phyloP scores from a whole-genome alignment of 257 asterid genomes.

The Misopates orontium region DNA sequence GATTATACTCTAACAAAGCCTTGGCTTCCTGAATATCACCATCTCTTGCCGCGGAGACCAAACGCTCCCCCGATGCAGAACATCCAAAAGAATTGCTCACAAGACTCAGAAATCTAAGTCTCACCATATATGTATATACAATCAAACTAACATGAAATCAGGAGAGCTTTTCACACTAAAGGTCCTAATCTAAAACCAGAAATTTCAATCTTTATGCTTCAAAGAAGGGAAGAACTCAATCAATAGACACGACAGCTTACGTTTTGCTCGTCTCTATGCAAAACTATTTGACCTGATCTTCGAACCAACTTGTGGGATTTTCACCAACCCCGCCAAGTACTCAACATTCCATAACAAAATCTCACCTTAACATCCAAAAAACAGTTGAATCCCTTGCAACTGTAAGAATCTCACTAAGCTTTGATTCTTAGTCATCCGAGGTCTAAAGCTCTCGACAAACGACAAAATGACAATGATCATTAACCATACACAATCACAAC shows the following conservation, averaged over 20 bases:
- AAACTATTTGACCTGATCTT: constrained; percentile 19
- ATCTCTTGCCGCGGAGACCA: constrained; percentile 93
- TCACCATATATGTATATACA: constrained; percentile 39
- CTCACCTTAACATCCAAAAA: constrained; percentile 21
- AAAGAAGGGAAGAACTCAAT: neutral
- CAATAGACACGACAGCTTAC: constrained; percentile 3
- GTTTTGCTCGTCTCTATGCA: constrained; percentile 1
- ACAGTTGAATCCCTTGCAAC: constrained; percentile 25
- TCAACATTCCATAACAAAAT: constrained; percentile 20
- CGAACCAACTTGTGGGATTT: constrained; percentile 22
- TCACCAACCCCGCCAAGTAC: constrained; percentile 3
- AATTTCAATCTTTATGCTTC: constrained; percentile 1
- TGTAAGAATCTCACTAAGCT: constrained; percentile 33
- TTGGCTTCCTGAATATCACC: constrained; percentile 96
- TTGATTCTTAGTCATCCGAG: constrained; percentile 28
- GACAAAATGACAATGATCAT: neutral
- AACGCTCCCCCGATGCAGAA: constrained; percentile 87
- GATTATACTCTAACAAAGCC: constrained; percentile 87
- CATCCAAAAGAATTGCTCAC: constrained; percentile 92
- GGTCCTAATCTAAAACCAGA: constrained; percentile 21
- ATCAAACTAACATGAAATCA: constrained; percentile 26
- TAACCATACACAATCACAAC: neutral
- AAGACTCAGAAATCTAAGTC: constrained; percentile 69
- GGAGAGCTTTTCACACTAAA: constrained; percentile 7
- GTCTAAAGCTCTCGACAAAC: neutral